Base-by-base conservation (phyloP, 495 filamentous ascomycete species). In the Antarctomyces pellizariae region DNA sequence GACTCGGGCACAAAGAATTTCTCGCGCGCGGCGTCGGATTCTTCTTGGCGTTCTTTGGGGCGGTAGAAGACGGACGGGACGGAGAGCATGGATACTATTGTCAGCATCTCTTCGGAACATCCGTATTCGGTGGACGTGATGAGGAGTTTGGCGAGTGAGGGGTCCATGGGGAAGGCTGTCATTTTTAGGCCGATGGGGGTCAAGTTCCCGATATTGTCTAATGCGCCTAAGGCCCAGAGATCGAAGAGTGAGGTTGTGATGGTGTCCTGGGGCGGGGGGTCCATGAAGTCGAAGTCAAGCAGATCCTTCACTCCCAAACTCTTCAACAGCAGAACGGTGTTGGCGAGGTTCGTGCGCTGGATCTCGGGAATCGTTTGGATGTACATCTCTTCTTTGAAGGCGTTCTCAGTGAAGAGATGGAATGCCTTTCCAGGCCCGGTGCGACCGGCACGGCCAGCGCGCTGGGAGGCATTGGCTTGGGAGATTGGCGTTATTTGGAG, bases 1-100 rank as follows among this genome's bases (percentile, higher is more conserved):
- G 79, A 91, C 51, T 99, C 86, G 9, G 82, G 78, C 8, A 95
- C 89, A 46, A 91, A 95, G 49, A 99, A 99, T 41, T 93, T 92
- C 41, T 99, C 89, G n/a, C 83, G 64, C 3, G 89, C 84, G 0
- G 82, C 70, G 42, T 99, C 89, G 9, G 82, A 82, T 52, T 99
- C 89, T 37, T 95, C 89, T 39, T 90, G 78, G 0, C 89, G 75
- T 45, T 99, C 89, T 39, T 90, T 93, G 5, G 89, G 89, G 10
- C 89, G 78, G 48, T 91, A 95, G 56, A 93, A 99, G 21, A 95
- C 86, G 36, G 66, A 82, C 7, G 89, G 86, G 0, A 95, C 89
- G 2, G 79, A 90, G 9, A 99, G 64, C 89, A 99, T 95, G 14
- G 80, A 83, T 11, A 95, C 89, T 34, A 99, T 95, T 1, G 82